These are phyloP conservation scores for Daldinia bambusicola DNA, from an alignment of 495 filamentous ascomycete genomes.

Conservation along the genomic window DNA sequence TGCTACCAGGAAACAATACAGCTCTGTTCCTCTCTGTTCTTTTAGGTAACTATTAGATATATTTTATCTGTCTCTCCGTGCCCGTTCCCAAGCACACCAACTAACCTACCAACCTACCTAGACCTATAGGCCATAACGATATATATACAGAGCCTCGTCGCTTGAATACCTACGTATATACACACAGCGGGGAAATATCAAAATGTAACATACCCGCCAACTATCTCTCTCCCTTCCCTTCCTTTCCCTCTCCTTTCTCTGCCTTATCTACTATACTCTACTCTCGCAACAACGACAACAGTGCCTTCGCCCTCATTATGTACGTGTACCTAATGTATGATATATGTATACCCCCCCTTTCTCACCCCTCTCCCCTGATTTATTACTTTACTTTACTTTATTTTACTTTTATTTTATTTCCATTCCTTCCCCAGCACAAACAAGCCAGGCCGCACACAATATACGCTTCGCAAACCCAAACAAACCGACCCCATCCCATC, in stretches of 20 bases:
- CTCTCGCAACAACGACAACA: constrained; percentile 2
- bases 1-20: no score
- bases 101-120: neutral
- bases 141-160: constrained; percentile 24
- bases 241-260: no score
- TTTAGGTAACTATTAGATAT: neutral
- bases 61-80: neutral
- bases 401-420: neutral
- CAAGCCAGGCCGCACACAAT: neutral
- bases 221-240: neutral
- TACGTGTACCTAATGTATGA: neutral
- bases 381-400: neutral
- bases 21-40: no score
- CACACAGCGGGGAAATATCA: constrained; percentile 24
- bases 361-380: neutral
- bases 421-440: neutral
- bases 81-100: neutral
- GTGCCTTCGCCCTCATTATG: neutral
- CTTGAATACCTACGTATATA: neutral
- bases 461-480: neutral
- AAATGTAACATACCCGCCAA: constrained; percentile 3
- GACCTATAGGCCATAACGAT: neutral
- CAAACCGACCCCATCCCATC: neutral
- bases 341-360: neutral
- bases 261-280: constrained; percentile 4